Base-by-base conservation (phyloP, 176 grass and related monocot species). In the Bonia amplexicaulis region DNA sequence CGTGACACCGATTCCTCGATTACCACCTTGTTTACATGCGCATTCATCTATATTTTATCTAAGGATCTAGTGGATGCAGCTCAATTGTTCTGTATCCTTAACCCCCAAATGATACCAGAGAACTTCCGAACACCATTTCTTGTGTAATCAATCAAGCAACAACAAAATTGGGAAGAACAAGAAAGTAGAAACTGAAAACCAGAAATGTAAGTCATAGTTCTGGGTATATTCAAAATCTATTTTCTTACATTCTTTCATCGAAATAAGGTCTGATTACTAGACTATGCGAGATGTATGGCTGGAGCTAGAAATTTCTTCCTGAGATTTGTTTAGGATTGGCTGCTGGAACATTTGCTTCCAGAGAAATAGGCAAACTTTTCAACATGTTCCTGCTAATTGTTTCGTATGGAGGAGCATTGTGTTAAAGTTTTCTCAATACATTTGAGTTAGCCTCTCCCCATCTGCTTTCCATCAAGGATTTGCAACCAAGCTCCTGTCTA, bases 351-450 rank as follows among this genome's bases (percentile, higher is more conserved):
- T 59, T 59, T n/a, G 20, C 7, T 2, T n/a, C 3, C 33, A 58
- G 35, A 41, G 3, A 62, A 78, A 78, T 27, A 63, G 40, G 59
- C 15, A 79, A 13, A 78, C 9, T 44, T 11, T 44, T 58, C 49
- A 19, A 81, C 14, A 2, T 19, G 48, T 55, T 77, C 63, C 49
- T 45, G 1, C 9, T 66, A 69, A 57, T 12, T 77, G 41, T 67
- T 80, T 69, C 39, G 59, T n/a, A 69, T 78, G 52, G 74, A 69
- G 62, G 29, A 61, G 29, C 41, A 83, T 59, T 46, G 8, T 54
- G 47, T n/a, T 11, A 57, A 77, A 76, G 64, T 20, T 49, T 40
- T 68, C 20, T 80, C 25, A 65, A 27, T 79, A 79, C 10, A 49
- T n/a, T 66, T 31, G 63, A n/a, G 58, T 23, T 6, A 39, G 25